Base-by-base conservation (phyloP, 495 filamentous ascomycete species). In the Hypomontagnella submonticulosa region DNA sequence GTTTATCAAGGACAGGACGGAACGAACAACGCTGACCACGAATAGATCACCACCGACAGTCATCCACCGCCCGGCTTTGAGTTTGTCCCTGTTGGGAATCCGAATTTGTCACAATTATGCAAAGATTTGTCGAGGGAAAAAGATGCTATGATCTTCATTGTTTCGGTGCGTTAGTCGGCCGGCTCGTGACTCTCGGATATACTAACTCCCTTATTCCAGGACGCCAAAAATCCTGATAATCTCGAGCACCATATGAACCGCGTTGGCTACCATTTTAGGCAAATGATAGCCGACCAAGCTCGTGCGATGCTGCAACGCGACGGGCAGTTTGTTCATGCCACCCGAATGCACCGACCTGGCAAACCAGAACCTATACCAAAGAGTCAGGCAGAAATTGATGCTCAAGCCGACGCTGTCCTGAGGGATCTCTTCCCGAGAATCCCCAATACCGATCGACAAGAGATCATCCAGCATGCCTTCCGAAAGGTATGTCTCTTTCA, bases 351-450 rank as follows among this genome's bases (percentile, higher is more conserved):
- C 41, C 49, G 66, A 23, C 61, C 66, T 8, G 74, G 73, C 42
- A 56, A 57, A 15, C 80, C 81, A 2, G 83, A 85, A 64, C 81
- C 83, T 7, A 83, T 86, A 49, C 84, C 83, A 0, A 75, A 80
- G 44, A 75, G 72, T 13, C 90, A 91, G 71, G 80, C 80, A 13
- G 87, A 87, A 36, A 88, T 92, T 60, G 87, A 91, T 66, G 84
- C 81, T 30, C 88, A 93, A 72, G 90, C 91, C 57, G 81, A 88
- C 72, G 85, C 84, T 18, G 88, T 90, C 0, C 85, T 97, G 27
- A 83, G 80, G 57, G 93, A 97, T 67, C 78, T 96, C 8, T 97
- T 96, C 71, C 93, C 93, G 0, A 88, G 90, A 51, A 94, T 97
- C 61, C 93, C 93, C 0, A 79, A 90, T 41, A 83, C 84, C 33